Evolutionary conservation across 2,329 filamentous ascomycete genomes (phyloP), one percentile per base, ranked within the genome.

Genomic region (Botrytis sinoallii): DNA sequence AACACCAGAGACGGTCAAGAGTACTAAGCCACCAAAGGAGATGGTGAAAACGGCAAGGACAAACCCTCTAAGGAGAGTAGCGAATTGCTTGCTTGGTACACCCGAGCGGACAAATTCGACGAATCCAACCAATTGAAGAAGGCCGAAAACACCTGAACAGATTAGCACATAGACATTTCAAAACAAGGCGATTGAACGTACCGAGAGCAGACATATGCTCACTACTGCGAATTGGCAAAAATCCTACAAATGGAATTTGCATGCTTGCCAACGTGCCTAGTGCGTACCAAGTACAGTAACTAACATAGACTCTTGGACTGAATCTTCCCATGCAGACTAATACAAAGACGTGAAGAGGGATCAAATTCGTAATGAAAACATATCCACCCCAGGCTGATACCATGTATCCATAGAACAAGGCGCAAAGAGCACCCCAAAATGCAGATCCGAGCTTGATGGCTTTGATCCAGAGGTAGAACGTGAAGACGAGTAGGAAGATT

Each of bases 301-400:
- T 93, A 81, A 98, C 94, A 80, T 99, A 99, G 32, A 99, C 86
- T 75, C 96, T 90, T 74, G 93, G 92, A 86, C 95, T 98, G 84
- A 97, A 99, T 75, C 96, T 88, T 70, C 97, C 97, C 95, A 99
- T 99, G 85, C 92, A 93, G 81, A 99, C 92, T 78, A 99, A 88
- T 65, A 97, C 94, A 79, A 99, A 95, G 12, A 93, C 91, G 84
- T 99, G 96, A 78, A 99, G 89, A 55, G 96, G 96, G 74, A 99
- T 90, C 84, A 99, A 86, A 83, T 97, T 98, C 75, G 97, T 99
- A 82, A 99, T 99, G 89, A 99, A 99, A 80, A 97, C 96, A 83
- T 99, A 99, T 81, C 96, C 96, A 88, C 96, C 96, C 96, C 96
- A 99, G 29, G 97, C 97, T 67, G 95, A 96, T 77, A 99, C 96